Percentiles rank a stretch among this genome's conserved stretches.
phyloP scores from a whole-genome alignment of 257 asterid genomes.

The Forsythia viridissima region DNA sequence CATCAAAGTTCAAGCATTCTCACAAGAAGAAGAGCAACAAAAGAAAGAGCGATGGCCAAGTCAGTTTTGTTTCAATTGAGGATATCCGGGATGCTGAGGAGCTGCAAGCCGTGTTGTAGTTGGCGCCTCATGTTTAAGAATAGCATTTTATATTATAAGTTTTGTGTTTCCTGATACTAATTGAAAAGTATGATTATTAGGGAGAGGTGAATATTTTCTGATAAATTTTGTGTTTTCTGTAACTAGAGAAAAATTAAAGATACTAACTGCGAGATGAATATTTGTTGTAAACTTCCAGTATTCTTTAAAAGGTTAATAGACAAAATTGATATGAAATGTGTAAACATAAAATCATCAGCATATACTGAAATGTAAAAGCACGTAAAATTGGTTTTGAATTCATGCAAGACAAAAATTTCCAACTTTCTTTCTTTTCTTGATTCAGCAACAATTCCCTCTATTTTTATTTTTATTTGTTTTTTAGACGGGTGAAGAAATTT shows the following conservation, averaged over 20 bases:
- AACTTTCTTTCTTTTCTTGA: too few relatives aligned
- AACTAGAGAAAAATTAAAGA: not conserved
- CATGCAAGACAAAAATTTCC: too few relatives aligned
- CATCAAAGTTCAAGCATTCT: constrained; percentile 88
- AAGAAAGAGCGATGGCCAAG: constrained; percentile 80
- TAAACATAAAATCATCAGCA: not conserved
- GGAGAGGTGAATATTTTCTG: too few relatives aligned
- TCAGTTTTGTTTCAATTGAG: constrained; percentile 86
- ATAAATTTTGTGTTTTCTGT: not conserved
- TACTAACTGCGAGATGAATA: not conserved
- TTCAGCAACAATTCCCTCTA: too few relatives aligned
- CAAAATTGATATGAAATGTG: not conserved
- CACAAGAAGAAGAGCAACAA: constrained; percentile 87
- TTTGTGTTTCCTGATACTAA: too few relatives aligned
- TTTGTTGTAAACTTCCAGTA: not conserved
- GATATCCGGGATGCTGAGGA: constrained; percentile 90
- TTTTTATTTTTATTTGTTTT: too few relatives aligned
- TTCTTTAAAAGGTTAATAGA: not conserved
- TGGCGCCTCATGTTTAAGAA: not conserved
- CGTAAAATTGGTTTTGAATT: too few relatives aligned
- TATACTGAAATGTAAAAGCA: not conserved
- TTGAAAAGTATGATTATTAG: too few relatives aligned
- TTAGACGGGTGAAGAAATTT: too few relatives aligned
- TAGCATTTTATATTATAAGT: constrained; percentile 1
- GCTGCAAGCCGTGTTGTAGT: constrained; percentile 57